Conservation (phyloP, 257 asterid genomes). For the Forsythia suspensa region DNA sequence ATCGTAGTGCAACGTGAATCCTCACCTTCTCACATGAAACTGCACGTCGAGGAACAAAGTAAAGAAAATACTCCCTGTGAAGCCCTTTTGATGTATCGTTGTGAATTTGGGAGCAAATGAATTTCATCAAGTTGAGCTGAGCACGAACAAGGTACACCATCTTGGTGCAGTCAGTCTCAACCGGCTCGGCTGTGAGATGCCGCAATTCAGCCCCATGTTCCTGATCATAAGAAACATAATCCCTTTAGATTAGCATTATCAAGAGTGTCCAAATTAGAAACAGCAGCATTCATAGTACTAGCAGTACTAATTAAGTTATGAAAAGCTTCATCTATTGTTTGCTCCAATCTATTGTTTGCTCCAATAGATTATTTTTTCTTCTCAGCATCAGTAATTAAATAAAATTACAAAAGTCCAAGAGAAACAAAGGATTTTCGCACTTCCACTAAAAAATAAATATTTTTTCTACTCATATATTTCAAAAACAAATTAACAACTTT, state of each 20-base stretch:
- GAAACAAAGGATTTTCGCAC: not conserved
- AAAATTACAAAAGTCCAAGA: constrained; percentile 2
- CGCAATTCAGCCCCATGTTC: constrained; percentile 89
- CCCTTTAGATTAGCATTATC: not conserved
- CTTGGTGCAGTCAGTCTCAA: constrained; percentile 82
- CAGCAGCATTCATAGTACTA: not conserved
- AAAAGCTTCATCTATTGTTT: not conserved
- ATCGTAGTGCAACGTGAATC: not conserved
- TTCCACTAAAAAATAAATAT: not conserved
- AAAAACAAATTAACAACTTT: not conserved
- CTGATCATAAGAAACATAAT: constrained; percentile 43
- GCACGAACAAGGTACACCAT: constrained; percentile 84
- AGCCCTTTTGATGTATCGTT: constrained; percentile 80
- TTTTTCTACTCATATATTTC: not conserved
- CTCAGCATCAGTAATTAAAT: not conserved
- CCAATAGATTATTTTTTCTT: not conserved
- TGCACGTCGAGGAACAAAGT: constrained; percentile 94
- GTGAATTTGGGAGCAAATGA: constrained; percentile 75
- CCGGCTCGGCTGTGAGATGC: constrained; percentile 79
- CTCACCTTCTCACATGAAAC: constrained; percentile 93
- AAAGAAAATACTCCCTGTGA: constrained; percentile 81
- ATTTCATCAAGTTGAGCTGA: constrained; percentile 72
- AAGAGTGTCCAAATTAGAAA: not conserved
- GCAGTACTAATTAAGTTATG: not conserved
- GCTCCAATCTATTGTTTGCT: not conserved